Evolutionary conservation across 306 rosid genomes (phyloP).

Genomic region (Nissolia schottii): DNA sequence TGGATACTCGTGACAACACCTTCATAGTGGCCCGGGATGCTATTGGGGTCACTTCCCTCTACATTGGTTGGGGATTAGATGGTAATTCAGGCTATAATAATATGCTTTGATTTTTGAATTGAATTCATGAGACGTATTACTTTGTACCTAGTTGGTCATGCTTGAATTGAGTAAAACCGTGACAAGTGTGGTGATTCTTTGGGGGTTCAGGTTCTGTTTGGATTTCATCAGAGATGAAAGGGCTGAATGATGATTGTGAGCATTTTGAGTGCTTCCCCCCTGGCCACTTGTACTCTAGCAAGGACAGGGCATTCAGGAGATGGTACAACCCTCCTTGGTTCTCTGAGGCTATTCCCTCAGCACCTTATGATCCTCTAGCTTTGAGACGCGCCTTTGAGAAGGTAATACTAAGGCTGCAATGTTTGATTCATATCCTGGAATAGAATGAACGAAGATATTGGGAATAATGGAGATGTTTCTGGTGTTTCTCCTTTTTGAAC

Average conservation of each 20-base stretch:
- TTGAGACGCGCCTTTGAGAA: slow-evolving; percentile 69
- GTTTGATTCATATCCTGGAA: background rate
- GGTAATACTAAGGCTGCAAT: slow-evolving; percentile 34
- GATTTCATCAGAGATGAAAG: slow-evolving; percentile 88
- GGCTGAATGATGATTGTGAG: slow-evolving; percentile 84
- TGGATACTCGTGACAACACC: slow-evolving; percentile 92
- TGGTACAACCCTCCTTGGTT: slow-evolving; percentile 97
- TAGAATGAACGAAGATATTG: too few species aligned
- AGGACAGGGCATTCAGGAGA: slow-evolving; percentile 55
- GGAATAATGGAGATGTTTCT: too few species aligned
- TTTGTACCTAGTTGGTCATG: background rate
- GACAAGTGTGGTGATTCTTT: background rate
- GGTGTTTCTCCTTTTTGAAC: too few species aligned
- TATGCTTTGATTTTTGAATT: background rate
- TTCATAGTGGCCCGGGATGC: slow-evolving; percentile 97
- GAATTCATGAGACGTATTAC: background rate
- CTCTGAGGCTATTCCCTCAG: slow-evolving; percentile 76
- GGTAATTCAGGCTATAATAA: slow-evolving; percentile 46
- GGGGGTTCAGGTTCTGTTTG: slow-evolving; percentile 72
- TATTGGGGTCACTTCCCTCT: slow-evolving; percentile 85
- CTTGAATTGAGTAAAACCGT: background rate
- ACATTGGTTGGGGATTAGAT: slow-evolving; percentile 95
- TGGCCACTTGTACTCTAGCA: slow-evolving; percentile 93
- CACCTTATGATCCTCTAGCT: slow-evolving; percentile 84
- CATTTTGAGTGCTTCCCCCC: slow-evolving; percentile 88